phyloP scores from a whole-genome alignment of 2,329 filamentous ascomycete genomes.

The Aspergillus aculeatinus region DNA sequence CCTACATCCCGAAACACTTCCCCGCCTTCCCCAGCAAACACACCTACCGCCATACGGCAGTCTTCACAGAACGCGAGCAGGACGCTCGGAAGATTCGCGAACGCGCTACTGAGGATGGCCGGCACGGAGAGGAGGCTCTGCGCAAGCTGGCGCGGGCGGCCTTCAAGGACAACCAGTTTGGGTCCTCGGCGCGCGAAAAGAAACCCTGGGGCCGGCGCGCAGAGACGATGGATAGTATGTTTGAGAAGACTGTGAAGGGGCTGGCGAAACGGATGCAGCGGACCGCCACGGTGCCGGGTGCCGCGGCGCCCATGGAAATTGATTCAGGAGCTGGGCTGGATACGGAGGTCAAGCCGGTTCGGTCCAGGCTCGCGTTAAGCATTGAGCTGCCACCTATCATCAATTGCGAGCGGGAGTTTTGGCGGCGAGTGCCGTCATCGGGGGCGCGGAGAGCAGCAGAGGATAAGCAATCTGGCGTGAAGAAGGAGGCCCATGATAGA shows the following conservation, averaged over 20 bases:
- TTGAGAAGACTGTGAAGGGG: slow-evolving; percentile 57
- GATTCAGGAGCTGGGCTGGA: slow-evolving; percentile 28
- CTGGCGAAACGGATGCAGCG: slow-evolving; percentile 43
- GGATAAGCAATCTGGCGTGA: slow-evolving; percentile 28
- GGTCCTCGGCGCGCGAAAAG: slow-evolving; percentile 43
- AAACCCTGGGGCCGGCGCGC: slow-evolving; percentile 38
- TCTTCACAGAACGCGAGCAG: slow-evolving; percentile 58
- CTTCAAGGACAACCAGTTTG: slow-evolving; percentile 42
- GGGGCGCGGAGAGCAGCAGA: slow-evolving; percentile 34
- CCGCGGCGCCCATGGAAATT: slow-evolving; percentile 33
- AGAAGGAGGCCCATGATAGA: slow-evolving; percentile 24
- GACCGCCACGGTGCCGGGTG: slow-evolving; percentile 25
- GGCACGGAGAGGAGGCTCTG: slow-evolving; percentile 64
- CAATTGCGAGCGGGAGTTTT: slow-evolving; percentile 61
- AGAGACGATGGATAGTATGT: slow-evolving; percentile 51
- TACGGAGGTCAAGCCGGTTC: slow-evolving; percentile 24
- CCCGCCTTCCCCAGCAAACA: slow-evolving; percentile 63
- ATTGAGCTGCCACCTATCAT: slow-evolving; percentile 53
- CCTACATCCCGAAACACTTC: slow-evolving; percentile 61
- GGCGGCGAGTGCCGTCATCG: slow-evolving; percentile 49
- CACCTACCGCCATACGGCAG: slow-evolving; percentile 61
- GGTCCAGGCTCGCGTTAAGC: slow-evolving; percentile 30
- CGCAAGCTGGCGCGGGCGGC: slow-evolving; percentile 58
- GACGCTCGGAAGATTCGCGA: slow-evolving; percentile 62
- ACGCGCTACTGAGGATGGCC: slow-evolving; percentile 63